Evolutionary conservation across 2,329 filamentous ascomycete genomes (phyloP).

Genomic region (Exophiala aquamarina): DNA sequence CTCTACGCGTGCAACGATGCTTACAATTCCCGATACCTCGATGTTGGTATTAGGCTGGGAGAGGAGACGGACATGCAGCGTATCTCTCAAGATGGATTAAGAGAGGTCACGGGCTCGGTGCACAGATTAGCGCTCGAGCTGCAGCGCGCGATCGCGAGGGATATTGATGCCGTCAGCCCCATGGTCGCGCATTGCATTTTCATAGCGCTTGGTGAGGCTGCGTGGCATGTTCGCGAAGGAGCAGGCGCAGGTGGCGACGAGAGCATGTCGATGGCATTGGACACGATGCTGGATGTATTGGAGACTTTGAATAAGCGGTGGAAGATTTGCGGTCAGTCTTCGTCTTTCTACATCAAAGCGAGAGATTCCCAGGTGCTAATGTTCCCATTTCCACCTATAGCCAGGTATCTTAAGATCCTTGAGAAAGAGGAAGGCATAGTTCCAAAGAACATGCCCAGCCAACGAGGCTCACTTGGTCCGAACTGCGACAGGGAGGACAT

Average conservation of each 20-base stretch:
- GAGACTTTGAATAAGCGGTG: conserved; percentile 2
- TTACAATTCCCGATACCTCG: not conserved
- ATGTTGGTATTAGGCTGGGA: not conserved
- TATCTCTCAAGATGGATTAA: conserved; percentile 8
- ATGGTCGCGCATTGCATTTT: conserved; percentile 5
- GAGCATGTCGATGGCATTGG: not conserved
- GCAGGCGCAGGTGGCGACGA: not conserved
- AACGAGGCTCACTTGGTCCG: too few relatives aligned
- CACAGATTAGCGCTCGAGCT: not conserved
- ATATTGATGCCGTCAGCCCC: not conserved
- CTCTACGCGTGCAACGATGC: conserved; percentile 13
- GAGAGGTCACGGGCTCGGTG: not conserved
- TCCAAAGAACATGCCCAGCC: too few relatives aligned
- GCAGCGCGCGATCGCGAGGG: not conserved
- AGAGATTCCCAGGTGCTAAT: too few relatives aligned
- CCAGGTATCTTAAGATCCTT: not conserved
- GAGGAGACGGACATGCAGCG: conserved; percentile 10
- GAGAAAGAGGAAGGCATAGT: too few relatives aligned
- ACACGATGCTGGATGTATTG: conserved; percentile 2
- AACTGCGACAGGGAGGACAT: too few relatives aligned
- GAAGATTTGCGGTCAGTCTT: conserved; percentile 6
- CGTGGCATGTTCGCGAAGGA: conserved; percentile 5
- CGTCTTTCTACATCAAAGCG: too few relatives aligned
- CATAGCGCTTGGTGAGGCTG: conserved; percentile 1
- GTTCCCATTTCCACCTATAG: too few relatives aligned